Conservation (phyloP, 192 early-diverging fungal species). For the Coemansia sp. region DNA sequence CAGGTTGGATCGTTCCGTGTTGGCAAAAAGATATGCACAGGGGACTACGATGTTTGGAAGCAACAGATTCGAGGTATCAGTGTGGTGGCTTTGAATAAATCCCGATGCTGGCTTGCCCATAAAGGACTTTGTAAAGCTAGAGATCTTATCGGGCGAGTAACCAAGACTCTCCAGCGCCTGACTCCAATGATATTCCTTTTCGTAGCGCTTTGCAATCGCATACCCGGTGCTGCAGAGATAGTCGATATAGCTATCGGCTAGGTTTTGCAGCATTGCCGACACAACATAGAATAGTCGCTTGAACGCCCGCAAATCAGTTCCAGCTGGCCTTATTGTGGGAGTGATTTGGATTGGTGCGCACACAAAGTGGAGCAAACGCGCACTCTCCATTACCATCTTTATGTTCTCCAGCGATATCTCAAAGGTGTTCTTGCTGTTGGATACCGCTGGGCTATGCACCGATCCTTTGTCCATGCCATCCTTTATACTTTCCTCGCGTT, state of each 20-base stretch:
- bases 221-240: constrained; percentile 53
- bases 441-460: not conserved
- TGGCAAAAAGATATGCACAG: constrained; percentile 48
- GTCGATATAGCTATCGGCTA: constrained; percentile 52
- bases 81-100: not conserved
- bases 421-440: constrained; percentile 1
- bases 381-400: constrained; percentile 46
- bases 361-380: constrained; percentile 51
- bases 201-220: constrained; percentile 42
- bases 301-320: constrained; percentile 36
- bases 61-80: constrained; percentile 7
- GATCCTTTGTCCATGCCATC: constrained; percentile 2
- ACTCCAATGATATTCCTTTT: constrained; percentile 35
- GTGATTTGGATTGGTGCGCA: constrained; percentile 49
- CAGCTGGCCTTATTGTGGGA: constrained; percentile 31
- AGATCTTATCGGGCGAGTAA: constrained; percentile 26
- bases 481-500: not conserved
- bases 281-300: constrained; percentile 35
- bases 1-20: constrained; percentile 49
- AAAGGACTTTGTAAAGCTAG: constrained; percentile 22
- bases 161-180: constrained; percentile 36
- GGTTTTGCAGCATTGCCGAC: constrained; percentile 53
- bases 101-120: constrained; percentile 14
- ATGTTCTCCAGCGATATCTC: constrained; percentile 48
- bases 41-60: constrained; percentile 44